Evolutionary conservation across 306 rosid genomes (phyloP), one percentile per base, ranked within the genome.

Genomic region (Inga laurina): DNA sequence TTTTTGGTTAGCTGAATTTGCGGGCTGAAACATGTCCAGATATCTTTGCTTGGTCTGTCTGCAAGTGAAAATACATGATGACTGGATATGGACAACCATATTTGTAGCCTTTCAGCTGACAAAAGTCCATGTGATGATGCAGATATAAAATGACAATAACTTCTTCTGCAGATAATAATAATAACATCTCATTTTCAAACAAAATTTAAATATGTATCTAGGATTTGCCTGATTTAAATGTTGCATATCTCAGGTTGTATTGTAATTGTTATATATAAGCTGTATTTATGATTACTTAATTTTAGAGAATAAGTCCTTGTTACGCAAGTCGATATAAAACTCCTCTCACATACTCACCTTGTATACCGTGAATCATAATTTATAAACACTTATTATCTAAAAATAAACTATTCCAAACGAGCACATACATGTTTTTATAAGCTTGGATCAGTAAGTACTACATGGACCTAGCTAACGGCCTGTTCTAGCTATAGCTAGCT

Each of bases 51-150:
- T 84, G 81, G 66, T 65, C 54, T 65, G 71, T 73, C 74, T 13
- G 86, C 79, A 83, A 78, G 79, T 7, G 41, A 75, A 32, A 49
- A 46, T 34, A 34, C 32, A 21, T 52, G 3, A 64, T 46, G 44
- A 8, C 5, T 41, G 1, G 45, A 70, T 48, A 24, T 2, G 49
- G 82, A 78, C 82, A 78, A 77, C 5, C 35, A 48, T 35, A 16
- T 22, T 59, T 77, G 7, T n/a, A 52, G 75, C 18, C 70, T 52
- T 57, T 35, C 39, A 21, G 32, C 65, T 18, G 35, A 61, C 67
- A 65, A 49, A 74, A 0, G 66, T 13, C 71, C 66, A 49, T 37
- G 21, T 51, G 22, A 52, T 19, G 24, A 39, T 39, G 43, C 43
- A 39, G 43, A 39, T 39, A 39, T 39, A 39, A 5, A 39, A 39